These are phyloP conservation scores for Colletotrichum coccodes DNA, from an alignment of 2,329 filamentous ascomycete genomes.

Conservation along the genomic window DNA sequence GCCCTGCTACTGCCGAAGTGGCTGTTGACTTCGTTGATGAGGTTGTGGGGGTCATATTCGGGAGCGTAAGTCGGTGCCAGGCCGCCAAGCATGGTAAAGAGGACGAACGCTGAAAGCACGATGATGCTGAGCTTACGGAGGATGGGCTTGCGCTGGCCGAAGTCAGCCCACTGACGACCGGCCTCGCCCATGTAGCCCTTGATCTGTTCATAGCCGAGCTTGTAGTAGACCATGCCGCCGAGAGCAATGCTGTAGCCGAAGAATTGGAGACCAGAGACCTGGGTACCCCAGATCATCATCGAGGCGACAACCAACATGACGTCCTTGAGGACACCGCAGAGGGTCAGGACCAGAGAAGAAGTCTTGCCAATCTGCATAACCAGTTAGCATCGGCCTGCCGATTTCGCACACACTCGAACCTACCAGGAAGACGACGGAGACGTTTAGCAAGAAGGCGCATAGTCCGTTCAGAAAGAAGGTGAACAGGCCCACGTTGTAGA, in stretches of 20 bases:
- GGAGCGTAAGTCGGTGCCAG: slow-evolving; percentile 70
- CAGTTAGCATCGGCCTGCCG: slow-evolving; percentile 38
- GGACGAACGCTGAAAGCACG: slow-evolving; percentile 66
- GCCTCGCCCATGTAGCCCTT: slow-evolving; percentile 81
- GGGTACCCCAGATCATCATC: slow-evolving; percentile 84
- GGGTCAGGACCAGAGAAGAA: slow-evolving; percentile 85
- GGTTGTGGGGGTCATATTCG: slow-evolving; percentile 62
- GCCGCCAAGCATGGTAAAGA: slow-evolving; percentile 78
- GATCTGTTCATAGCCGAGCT: slow-evolving; percentile 84
- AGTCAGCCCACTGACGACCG: slow-evolving; percentile 85
- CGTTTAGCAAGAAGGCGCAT: slow-evolving; percentile 83
- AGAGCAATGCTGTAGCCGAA: slow-evolving; percentile 87
- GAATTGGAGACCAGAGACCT: slow-evolving; percentile 79
- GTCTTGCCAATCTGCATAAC: slow-evolving; percentile 84
- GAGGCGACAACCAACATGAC: slow-evolving; percentile 83
- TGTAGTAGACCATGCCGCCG: slow-evolving; percentile 84
- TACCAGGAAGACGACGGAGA: slow-evolving; percentile 88
- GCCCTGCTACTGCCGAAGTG: slow-evolving; percentile 54
- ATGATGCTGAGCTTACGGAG: slow-evolving; percentile 83
- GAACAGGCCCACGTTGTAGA: slow-evolving; percentile 78
- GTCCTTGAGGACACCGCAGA: slow-evolving; percentile 89
- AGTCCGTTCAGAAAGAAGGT: slow-evolving; percentile 81
- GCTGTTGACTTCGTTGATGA: slow-evolving; percentile 59
- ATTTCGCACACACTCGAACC: slow-evolving; percentile 44
- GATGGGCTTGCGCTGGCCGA: slow-evolving; percentile 80